Percentiles rank a stretch among this genome's conserved stretches.
These are phyloP conservation scores for Picea engelmannii DNA, from an alignment of 83 land plant species.

Conservation along the genomic window DNA sequence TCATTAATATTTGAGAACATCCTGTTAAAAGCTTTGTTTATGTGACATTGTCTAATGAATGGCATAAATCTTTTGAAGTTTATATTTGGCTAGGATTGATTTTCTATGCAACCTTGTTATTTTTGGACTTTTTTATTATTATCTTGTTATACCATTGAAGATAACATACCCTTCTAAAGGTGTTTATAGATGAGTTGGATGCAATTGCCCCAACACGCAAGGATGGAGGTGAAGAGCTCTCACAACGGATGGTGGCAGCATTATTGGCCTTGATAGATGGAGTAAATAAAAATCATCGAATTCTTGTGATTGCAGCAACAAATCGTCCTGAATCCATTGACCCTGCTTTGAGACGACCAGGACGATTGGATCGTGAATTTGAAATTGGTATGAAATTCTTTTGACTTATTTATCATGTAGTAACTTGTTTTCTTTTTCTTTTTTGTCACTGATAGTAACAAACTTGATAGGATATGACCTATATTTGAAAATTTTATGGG, in stretches of 20 bases:
- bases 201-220: slow-evolving; percentile 94
- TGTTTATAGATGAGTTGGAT: slow-evolving; percentile 99
- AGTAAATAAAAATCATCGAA: slow-evolving; percentile 37
- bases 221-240: slow-evolving; percentile 83
- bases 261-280: slow-evolving; percentile 92
- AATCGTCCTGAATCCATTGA: slow-evolving; percentile 87
- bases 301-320: slow-evolving; percentile 91
- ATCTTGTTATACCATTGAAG: too few relatives aligned
- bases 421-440: too few relatives aligned
- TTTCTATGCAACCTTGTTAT: not conserved
- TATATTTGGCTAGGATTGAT: not conserved
- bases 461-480: too few relatives aligned
- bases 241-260: slow-evolving; percentile 85
- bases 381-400: slow-evolving; percentile 70
- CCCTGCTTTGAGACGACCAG: slow-evolving; percentile 93
- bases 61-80: not conserved
- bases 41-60: not conserved
- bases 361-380: slow-evolving; percentile 91
- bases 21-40: not conserved
- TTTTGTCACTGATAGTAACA: too few relatives aligned
- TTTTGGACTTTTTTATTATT: not conserved
- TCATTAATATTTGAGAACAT: not conserved
- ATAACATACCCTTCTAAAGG: too few relatives aligned
- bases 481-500: too few relatives aligned
- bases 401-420: too few relatives aligned